Evolutionary conservation across 352 stramenopile species (phyloP).

Genomic region (Globisporangium nagaii): DNA sequence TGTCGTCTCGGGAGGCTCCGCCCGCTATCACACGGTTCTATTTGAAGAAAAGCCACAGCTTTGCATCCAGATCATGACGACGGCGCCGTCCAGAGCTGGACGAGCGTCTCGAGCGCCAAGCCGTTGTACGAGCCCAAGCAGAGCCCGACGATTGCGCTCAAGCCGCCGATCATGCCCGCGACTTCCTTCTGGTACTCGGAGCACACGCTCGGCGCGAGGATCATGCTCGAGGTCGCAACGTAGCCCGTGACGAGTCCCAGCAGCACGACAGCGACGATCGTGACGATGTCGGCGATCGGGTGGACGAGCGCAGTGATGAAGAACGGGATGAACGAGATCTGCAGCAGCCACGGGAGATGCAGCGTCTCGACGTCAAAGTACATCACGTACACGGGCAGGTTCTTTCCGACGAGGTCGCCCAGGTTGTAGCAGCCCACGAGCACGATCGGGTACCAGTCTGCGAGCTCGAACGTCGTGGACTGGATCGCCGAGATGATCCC

Average conservation of each 20-base stretch:
- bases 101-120: constrained; percentile 56
- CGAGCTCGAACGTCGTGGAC: constrained; percentile 48
- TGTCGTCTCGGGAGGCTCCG: too few relatives aligned
- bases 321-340: constrained; percentile 63
- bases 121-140: constrained; percentile 75
- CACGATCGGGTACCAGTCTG: constrained; percentile 74
- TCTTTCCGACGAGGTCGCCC: constrained; percentile 77
- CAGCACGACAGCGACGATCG: constrained; percentile 45
- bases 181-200: constrained; percentile 76
- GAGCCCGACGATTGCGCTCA: constrained; percentile 69
- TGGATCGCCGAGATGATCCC: constrained; percentile 69
- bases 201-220: constrained; percentile 68
- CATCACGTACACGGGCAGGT: constrained; percentile 61
- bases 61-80: background rate
- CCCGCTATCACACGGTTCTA: too few relatives aligned
- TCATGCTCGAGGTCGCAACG: constrained; percentile 73
- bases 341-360: constrained; percentile 58
- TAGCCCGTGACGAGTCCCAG: constrained; percentile 70
- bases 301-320: constrained; percentile 54
- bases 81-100: constrained; percentile 33
- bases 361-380: constrained; percentile 65
- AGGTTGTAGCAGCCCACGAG: constrained; percentile 73
- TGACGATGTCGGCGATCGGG: constrained; percentile 46
- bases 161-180: constrained; percentile 63
- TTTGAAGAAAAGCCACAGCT: too few relatives aligned